Evolutionary conservation across 2,329 filamentous ascomycete genomes (phyloP), one percentile per base, ranked within the genome.

Genomic region (Didymella pinodella): DNA sequence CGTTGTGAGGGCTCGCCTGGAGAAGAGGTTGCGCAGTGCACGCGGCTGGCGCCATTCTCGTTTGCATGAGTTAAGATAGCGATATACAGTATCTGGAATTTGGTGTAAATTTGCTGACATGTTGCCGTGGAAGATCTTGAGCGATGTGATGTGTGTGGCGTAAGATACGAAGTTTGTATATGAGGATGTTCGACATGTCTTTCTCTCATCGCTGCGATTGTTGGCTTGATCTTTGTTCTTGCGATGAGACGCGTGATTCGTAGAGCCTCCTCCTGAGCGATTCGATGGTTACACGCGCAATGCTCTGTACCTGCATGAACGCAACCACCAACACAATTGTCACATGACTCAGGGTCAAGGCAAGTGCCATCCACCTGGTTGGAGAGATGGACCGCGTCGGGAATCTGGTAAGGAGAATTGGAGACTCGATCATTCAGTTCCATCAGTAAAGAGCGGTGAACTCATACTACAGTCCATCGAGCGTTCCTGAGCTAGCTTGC

Each of bases 271-370:
- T 14, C 20, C 40, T 43, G 40, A 43, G 22, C 22, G 22, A 28
- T 22, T 29, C 10, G 41, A 29, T 20, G 31, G 22, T 59, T 47
- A 22, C 50, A 50, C 41, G 41, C 34, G 32, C 38, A 28, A 26
- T 43, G 38, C 18, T 36, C 26, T 49, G 47, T 43, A 48, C 51
- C 46, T 59, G 57, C 57, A 55, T 59, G 51, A 59, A 59, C 52
- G 57, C 57, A 56, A 52, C 41, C 57, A 55, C 18, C 36, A 60
- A 22, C 43, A 48, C 32, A 12, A 41, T 12, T 31, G 43, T 48
- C 48, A 32, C 25, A 47, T 34, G 51, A 59, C n/a, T 59, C 57
- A 55, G 32, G 26, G 47, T 38, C 41, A 43, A 31, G 32, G 34
- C 56, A 26, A 40, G 40, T 45, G 34, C 40, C 20, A 12, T 50